phyloP scores from a whole-genome alignment of 2,329 filamentous ascomycete genomes.

The Fusarium sp. region DNA sequence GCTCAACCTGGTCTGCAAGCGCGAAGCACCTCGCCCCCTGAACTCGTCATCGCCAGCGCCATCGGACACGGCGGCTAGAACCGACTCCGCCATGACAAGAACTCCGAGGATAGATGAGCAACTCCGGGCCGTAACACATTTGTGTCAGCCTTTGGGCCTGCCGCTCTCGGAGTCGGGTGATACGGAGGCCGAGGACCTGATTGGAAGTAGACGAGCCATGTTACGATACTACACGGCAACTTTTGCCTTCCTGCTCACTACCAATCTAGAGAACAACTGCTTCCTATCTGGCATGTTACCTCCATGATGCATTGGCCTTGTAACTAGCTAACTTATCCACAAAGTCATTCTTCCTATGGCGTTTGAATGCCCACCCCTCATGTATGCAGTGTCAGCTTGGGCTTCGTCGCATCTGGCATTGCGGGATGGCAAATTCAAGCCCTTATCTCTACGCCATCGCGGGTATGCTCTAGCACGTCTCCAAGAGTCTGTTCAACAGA shows the following conservation, averaged over 20 bases:
- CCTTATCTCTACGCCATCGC: conserved; percentile 28
- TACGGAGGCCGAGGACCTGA: background rate
- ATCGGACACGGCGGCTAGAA: background rate
- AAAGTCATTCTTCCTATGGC: conserved; percentile 38
- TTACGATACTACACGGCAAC: background rate
- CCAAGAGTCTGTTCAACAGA: conserved; percentile 17
- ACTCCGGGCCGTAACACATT: background rate
- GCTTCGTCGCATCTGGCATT: conserved; percentile 37
- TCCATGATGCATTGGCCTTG: background rate
- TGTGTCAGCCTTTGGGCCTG: background rate
- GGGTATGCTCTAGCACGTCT: conserved; percentile 25
- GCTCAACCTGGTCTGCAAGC: background rate
- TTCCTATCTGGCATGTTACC: background rate
- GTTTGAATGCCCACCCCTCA: conserved; percentile 33
- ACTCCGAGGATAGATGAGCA: background rate
- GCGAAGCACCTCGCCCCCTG: background rate
- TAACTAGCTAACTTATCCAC: background rate
- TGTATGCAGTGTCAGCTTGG: conserved; percentile 36
- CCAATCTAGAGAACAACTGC: background rate
- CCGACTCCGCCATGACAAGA: background rate
- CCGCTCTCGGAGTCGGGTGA: background rate
- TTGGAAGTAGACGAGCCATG: background rate
- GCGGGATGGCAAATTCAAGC: conserved; percentile 19
- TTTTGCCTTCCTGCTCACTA: background rate
- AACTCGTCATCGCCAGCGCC: background rate